These are phyloP conservation scores for Ammopiptanthus mongolicus DNA, from an alignment of 306 rosid species.

Conservation along the genomic window DNA sequence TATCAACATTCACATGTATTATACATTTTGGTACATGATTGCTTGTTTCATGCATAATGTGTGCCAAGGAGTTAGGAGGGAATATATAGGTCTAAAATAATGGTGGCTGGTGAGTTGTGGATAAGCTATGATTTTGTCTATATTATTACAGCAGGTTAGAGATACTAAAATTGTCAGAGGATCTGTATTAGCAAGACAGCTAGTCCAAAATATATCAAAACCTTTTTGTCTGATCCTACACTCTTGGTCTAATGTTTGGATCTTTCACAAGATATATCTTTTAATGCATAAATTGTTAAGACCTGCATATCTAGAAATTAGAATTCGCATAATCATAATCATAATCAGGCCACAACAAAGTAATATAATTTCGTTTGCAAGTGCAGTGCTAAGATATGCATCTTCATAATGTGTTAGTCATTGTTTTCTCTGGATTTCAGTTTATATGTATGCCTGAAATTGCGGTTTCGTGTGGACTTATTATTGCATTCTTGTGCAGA, in stretches of 20 bases:
- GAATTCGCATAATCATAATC: not conserved
- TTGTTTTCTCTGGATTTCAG: not conserved
- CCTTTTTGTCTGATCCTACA: slow-evolving; percentile 13
- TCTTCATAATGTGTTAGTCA: not conserved
- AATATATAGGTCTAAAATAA: not conserved
- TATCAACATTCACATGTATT: not conserved
- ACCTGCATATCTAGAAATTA: not conserved
- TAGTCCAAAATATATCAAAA: slow-evolving; percentile 6
- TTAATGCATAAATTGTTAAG: not conserved
- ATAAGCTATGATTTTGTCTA: not conserved
- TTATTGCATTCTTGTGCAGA: slow-evolving; percentile 64
- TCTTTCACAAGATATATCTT: not conserved
- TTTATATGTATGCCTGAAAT: slow-evolving; percentile 7
- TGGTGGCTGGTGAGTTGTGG: slow-evolving; percentile 5
- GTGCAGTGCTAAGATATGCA: not conserved
- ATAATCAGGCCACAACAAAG: not conserved
- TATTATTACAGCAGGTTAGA: not conserved
- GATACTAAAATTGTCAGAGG: not conserved
- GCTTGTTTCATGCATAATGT: slow-evolving; percentile 11
- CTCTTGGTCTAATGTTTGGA: not conserved
- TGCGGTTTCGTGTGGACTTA: slow-evolving; percentile 23
- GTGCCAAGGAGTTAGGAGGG: not conserved
- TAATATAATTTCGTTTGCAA: not conserved
- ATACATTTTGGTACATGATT: slow-evolving; percentile 2
- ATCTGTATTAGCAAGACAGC: slow-evolving; percentile 1